These are phyloP conservation scores for Prunella vulgaris DNA, from an alignment of 257 asterid genomes.

Conservation along the genomic window DNA sequence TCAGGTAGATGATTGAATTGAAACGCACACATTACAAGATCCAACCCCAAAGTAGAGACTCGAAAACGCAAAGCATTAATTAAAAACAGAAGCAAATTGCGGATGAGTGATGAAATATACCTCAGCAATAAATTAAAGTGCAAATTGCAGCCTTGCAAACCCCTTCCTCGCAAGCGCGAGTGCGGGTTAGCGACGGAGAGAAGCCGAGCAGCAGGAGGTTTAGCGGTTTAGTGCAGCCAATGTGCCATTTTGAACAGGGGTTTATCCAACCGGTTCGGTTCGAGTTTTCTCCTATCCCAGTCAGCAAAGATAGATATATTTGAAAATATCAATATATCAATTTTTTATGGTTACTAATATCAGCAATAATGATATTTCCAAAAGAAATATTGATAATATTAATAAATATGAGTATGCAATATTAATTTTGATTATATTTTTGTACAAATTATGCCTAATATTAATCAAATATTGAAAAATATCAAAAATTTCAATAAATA, in stretches of 20 bases:
- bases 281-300: too few species aligned
- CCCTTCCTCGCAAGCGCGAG: slow-evolving; percentile 1
- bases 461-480: too few species aligned
- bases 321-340: too few species aligned
- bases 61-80: background rate
- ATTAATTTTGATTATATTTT: too few species aligned
- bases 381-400: too few species aligned
- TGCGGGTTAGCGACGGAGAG: background rate
- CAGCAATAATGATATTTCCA: too few species aligned
- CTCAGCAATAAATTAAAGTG: background rate
- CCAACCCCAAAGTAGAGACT: background rate
- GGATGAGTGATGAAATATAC: background rate
- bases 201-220: background rate
- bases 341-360: too few species aligned
- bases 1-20: background rate
- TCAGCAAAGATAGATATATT: too few species aligned
- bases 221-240: background rate
- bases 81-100: background rate
- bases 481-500: too few species aligned
- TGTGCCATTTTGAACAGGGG: background rate
- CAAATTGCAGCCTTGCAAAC: slow-evolving; percentile 1
- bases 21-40: background rate
- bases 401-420: too few species aligned
- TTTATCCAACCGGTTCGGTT: background rate
- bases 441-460: too few species aligned